Evolutionary conservation across 176 grass and related monocot genomes (phyloP), one percentile per base, ranked within the genome.

Genomic region (Alopecurus myosuroides): DNA sequence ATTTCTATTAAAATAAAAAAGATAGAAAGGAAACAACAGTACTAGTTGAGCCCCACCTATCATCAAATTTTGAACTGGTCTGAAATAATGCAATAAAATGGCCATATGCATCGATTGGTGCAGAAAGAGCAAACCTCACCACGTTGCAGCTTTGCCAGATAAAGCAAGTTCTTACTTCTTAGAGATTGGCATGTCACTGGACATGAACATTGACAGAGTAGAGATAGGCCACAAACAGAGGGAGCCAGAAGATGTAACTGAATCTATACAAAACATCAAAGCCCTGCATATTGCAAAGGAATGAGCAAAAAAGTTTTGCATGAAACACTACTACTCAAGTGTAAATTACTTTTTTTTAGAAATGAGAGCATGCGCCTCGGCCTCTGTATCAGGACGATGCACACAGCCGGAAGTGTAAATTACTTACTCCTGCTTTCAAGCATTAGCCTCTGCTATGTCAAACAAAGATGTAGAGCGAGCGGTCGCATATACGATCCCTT

Each of bases 271-370:
- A 17, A 7, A 33, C 61, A 70, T 90, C 29, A 64, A 88, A 71
- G 95, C 4, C 92, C 95, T 98, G 85, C 68, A 89, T 35, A 82
- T 74, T 85, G 46, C 17, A 83, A 87, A 80, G 15, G 45, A 51
- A 70, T 81, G 11, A 70, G 63, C 19, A 77, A 79, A 82, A 49
- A 81, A 37, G 14, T 72, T 72, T 37, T 33, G n/a, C 51, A 76
- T 30, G 28, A 41, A 72, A 72, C 49, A 31, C 49, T 9, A 52
- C 19, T 35, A 18, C 51, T 58, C 11, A 40, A 13, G 18, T 69
- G 49, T 29, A 7, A 52, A 72, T 13, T 33, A 78, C 13, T 60
- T n/a, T n/a, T n/a, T n/a, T n/a, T n/a, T n/a, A n/a, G n/a, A n/a
- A n/a, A n/a, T n/a, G n/a, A n/a, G n/a, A n/a, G n/a, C n/a, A n/a